These are phyloP conservation scores for Cryptosporidium sp. DNA, from an alignment of 169 alveolate genomes.

Conservation along the genomic window DNA sequence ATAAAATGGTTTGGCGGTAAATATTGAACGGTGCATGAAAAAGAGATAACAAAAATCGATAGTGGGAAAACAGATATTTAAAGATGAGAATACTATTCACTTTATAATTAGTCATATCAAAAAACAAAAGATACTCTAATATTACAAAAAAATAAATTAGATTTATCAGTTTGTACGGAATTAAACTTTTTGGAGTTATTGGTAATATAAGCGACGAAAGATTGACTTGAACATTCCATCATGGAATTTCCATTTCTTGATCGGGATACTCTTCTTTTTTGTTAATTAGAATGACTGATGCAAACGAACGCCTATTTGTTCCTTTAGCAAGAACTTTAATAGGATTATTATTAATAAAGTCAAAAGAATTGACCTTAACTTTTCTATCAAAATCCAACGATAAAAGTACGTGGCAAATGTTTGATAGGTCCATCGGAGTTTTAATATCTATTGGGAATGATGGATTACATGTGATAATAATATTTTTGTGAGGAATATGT, in stretches of 20 bases:
- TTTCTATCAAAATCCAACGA: conserved; percentile 63
- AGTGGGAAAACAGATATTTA: background rate
- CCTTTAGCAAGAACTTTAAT: conserved; percentile 60
- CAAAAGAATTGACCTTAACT: conserved; percentile 18
- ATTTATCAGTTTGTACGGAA: background rate
- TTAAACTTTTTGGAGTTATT: background rate
- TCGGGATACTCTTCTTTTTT: conserved; percentile 1
- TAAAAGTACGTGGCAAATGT: conserved; percentile 26
- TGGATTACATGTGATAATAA: conserved; percentile 46
- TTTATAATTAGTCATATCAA: background rate
- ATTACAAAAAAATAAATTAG: background rate
- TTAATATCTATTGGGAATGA: conserved; percentile 16
- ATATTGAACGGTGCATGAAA: background rate
- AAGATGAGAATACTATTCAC: no score
- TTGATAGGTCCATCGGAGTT: conserved; percentile 61
- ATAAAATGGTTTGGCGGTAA: background rate
- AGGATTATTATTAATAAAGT: conserved; percentile 31
- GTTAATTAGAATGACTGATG: conserved; percentile 36
- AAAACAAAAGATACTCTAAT: background rate
- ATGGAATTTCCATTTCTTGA: background rate
- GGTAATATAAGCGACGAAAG: background rate
- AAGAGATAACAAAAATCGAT: background rate
- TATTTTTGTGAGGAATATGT: conserved; percentile 55
- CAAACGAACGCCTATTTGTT: conserved; percentile 48
- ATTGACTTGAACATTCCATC: background rate